phyloP scores from a whole-genome alignment of 306 rosid species.

The Rubus idaeus region DNA sequence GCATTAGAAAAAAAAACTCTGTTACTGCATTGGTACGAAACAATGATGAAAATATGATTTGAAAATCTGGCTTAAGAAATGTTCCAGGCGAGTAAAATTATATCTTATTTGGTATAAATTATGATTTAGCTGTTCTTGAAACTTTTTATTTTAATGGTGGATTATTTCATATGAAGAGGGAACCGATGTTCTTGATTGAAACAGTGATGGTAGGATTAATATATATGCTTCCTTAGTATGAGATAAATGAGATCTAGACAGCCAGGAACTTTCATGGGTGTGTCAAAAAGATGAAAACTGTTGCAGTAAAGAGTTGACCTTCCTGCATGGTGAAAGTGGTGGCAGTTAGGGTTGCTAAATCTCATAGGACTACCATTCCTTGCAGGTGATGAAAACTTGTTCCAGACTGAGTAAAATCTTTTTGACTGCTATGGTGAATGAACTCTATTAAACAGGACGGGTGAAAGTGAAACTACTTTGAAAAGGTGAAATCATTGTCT shows the following conservation, averaged over 20 bases:
- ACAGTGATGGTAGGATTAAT: not conserved
- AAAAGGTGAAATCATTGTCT: too few relatives aligned
- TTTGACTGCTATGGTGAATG: constrained; percentile 86
- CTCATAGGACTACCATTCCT: not conserved
- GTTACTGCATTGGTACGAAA: not conserved
- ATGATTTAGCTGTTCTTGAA: constrained; percentile 17
- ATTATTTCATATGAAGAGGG: constrained; percentile 10
- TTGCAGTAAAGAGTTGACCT: not conserved
- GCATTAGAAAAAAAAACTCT: not conserved
- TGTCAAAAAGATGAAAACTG: not conserved
- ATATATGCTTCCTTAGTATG: not conserved
- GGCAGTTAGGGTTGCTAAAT: not conserved
- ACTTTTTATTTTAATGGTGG: constrained; percentile 3
- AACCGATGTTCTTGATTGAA: constrained; percentile 13
- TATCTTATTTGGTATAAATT: not conserved
- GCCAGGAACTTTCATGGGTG: not conserved
- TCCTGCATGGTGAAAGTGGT: not conserved
- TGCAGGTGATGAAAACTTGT: constrained; percentile 79
- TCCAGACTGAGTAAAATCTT: constrained; percentile 70
- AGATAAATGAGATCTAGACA: not conserved
- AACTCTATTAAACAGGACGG: constrained; percentile 84
- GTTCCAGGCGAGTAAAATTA: constrained; percentile 71
- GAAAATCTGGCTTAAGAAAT: constrained; percentile 42
- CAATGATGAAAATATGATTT: not conserved
- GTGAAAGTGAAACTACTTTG: constrained; percentile 75